Percentiles rank a stretch among this genome's conserved stretches.
These are phyloP conservation scores for Lactarius evosmus DNA, from an alignment of 768 basidiomycete species.

Conservation along the genomic window DNA sequence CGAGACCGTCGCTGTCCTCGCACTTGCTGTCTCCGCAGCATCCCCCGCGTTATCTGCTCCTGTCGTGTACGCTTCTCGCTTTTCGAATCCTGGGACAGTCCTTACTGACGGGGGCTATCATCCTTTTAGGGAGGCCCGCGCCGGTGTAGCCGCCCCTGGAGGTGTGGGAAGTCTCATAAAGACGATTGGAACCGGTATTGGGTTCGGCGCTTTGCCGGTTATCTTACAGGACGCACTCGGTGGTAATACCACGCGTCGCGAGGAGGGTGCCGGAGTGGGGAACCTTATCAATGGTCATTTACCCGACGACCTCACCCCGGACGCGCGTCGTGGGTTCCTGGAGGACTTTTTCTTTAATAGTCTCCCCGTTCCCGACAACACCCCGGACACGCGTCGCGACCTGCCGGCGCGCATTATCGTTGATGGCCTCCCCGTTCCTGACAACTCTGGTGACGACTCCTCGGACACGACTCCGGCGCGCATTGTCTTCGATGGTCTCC, in stretches of 20 bases:
- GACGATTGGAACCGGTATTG: not conserved
- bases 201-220: not conserved
- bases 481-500: too few relatives aligned
- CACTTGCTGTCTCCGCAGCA: constrained; percentile 1
- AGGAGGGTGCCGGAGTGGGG: too few relatives aligned
- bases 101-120: not conserved
- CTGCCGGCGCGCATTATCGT: too few relatives aligned
- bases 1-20: not conserved
- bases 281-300: too few relatives aligned
- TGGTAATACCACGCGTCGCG: not conserved
- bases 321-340: too few relatives aligned
- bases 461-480: too few relatives aligned
- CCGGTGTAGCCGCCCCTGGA: not conserved
- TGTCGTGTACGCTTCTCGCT: not conserved
- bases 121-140: not conserved
- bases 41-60: constrained; percentile 3
- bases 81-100: not conserved
- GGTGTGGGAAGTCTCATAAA: not conserved
- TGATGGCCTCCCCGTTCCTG: too few relatives aligned
- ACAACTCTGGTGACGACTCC: too few relatives aligned
- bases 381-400: too few relatives aligned
- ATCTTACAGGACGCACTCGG: not conserved
- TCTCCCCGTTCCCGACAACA: not conserved
- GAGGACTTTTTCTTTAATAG: not conserved
- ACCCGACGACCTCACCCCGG: too few relatives aligned